Evolutionary conservation across 371 early-diverging fungal species (phyloP).

Genomic region (Saksenaea oblongispora): DNA sequence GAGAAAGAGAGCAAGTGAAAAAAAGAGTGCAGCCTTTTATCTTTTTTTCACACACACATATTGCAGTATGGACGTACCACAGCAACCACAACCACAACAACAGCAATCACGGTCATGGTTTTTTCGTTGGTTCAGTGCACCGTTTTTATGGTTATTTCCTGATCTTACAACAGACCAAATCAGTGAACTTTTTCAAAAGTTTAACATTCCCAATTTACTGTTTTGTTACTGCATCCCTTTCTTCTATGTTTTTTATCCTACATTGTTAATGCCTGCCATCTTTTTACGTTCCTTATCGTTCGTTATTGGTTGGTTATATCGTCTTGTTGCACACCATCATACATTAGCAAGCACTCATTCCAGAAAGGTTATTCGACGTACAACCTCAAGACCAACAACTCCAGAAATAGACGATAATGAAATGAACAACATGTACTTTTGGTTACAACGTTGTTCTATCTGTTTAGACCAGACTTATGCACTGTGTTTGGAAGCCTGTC

Average conservation of each 20-base stretch:
- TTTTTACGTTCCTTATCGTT: conserved; percentile 43
- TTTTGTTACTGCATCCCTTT: conserved; percentile 52
- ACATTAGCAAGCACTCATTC: conserved; percentile 15
- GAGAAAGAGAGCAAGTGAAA: too few relatives aligned
- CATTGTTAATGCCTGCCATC: conserved; percentile 50
- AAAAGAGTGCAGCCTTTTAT: too few relatives aligned
- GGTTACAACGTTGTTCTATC: conserved; percentile 67
- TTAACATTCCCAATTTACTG: conserved; percentile 48
- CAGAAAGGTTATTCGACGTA: conserved; percentile 6
- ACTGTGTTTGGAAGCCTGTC: conserved; percentile 62
- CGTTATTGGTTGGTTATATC: conserved; percentile 38
- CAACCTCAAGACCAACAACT: not conserved
- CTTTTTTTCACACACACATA: not conserved
- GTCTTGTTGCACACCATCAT: conserved; percentile 33
- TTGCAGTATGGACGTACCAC: not conserved
- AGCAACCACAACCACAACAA: not conserved
- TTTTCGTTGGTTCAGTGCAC: not conserved
- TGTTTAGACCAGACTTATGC: conserved; percentile 65
- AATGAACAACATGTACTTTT: conserved; percentile 58
- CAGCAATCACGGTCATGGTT: not conserved
- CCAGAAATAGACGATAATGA: conserved; percentile 22
- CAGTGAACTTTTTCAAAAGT: conserved; percentile 34
- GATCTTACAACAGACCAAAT: conserved; percentile 12
- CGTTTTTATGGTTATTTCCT: conserved; percentile 6
- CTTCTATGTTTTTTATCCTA: conserved; percentile 49